Base-by-base conservation (phyloP, 2,329 filamentous ascomycete species). In the Amauroascus niger region DNA sequence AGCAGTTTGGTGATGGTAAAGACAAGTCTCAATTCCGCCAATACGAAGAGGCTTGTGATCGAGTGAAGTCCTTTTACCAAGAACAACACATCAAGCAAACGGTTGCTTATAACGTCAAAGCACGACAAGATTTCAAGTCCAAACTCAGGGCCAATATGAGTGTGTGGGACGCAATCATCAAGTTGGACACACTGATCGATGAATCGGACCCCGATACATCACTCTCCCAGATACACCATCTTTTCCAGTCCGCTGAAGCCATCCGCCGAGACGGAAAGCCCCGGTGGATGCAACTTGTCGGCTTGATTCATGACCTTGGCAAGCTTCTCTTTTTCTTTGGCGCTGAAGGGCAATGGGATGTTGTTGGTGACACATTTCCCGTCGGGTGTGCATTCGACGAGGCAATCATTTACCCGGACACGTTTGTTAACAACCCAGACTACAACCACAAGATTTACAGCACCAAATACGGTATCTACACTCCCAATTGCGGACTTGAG, bases 121-220 rank as follows among this genome's bases (percentile, higher is more conserved):
- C 86, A n/a, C 86, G 89, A 50, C 81, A 84, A 61, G 73, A 77
- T 52, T 87, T 88, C 73, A 74, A 83, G 68, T 78, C 76, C 59
- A 79, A 83, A 59, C 79, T 79, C 1, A 80, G 86, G 51, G 81
- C 84, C 14, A 78, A 86, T 68, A 88, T 95, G 86, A 85, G 83
- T 57, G 78, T 95, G 67, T 95, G 89, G 89, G 77, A 94, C 68
- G 89, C 89, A 24, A 93, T 95, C 73, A 87, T 94, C 78, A 91
- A 88, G 71, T 84, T 95, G 65, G 88, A 95, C 78, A 89, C 86
- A 0, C 79, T 95, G 50, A 87, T 95, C 69, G 89, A 95, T 72
- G 87, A 94, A 71, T 89, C 84, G 16, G 89, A 95, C 72, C 89
- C 89, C 1, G 88, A 95, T 73, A 95, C 89, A 43, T 82, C 80